Percentiles rank a stretch among this genome's conserved stretches.
phyloP scores from a whole-genome alignment of 257 asterid genomes.

The Leonotis leonurus region DNA sequence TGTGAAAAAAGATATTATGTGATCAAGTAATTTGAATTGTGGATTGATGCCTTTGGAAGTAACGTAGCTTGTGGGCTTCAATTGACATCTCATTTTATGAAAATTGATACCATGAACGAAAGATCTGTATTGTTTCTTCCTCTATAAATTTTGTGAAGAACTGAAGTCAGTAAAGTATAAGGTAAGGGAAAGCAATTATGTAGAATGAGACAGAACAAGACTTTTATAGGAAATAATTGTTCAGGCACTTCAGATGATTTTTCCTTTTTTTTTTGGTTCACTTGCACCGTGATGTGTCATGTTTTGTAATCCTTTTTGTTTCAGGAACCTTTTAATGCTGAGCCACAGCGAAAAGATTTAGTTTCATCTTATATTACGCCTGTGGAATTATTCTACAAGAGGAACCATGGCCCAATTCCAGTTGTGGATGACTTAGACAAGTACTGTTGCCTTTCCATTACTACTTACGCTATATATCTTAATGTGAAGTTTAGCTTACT shows the following conservation, averaged over 20 bases:
- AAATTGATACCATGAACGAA: neutral
- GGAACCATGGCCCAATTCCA: constrained; percentile 98
- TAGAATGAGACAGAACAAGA: neutral
- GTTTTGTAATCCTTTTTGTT: neutral
- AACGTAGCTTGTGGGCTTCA: neutral
- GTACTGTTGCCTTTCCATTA: constrained; percentile 26
- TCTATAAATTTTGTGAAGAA: neutral
- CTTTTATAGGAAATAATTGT: neutral
- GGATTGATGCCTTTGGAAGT: neutral
- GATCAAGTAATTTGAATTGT: neutral
- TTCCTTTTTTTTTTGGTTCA: neutral
- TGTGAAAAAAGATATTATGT: neutral
- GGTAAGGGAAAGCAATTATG: neutral
- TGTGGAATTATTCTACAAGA: constrained; percentile 78
- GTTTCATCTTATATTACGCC: constrained; percentile 76
- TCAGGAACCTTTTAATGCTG: constrained; percentile 96
- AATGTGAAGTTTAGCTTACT: constrained; percentile 3
- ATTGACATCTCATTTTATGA: neutral
- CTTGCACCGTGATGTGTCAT: too few relatives aligned
- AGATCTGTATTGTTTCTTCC: neutral
- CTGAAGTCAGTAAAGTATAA: neutral
- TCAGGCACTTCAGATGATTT: neutral
- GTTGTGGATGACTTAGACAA: constrained; percentile 65
- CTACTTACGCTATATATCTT: neutral
- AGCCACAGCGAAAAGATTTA: constrained; percentile 67